Percentiles rank a stretch among this genome's conserved stretches.
Evolutionary conservation across 331 rosid genomes (phyloP).

Genomic region (Pyracantha coccinea): DNA sequence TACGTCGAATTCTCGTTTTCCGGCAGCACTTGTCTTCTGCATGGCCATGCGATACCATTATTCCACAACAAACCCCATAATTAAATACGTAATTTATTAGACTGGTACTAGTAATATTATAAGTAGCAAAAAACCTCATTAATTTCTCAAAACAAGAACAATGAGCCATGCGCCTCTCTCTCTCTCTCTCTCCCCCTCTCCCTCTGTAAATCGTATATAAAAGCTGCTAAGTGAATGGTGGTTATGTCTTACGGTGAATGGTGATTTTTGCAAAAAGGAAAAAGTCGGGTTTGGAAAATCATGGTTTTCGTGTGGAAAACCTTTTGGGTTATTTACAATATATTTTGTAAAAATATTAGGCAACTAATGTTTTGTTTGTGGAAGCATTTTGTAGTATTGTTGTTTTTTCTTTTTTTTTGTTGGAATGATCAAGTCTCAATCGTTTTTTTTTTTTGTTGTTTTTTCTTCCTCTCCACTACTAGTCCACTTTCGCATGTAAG

Average conservation of each 20-base stretch:
- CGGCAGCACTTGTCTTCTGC: constrained; percentile 47
- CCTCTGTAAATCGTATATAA: background rate
- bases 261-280: constrained; percentile 16
- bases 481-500: background rate
- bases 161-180: too few species aligned
- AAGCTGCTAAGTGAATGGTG: constrained; percentile 22
- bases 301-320: constrained; percentile 22
- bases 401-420: background rate
- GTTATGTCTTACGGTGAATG: constrained; percentile 12
- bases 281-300: constrained; percentile 39
- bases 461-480: background rate
- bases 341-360: background rate
- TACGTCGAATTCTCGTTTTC: constrained; percentile 39
- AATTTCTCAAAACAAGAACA: background rate
- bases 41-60: constrained; percentile 52
- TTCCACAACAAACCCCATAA: constrained; percentile 29
- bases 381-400: background rate
- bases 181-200: too few species aligned
- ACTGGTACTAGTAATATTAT: constrained; percentile 3
- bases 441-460: background rate
- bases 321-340: constrained; percentile 13
- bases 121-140: constrained; percentile 1
- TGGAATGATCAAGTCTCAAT: background rate
- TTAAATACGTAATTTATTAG: constrained; percentile 26
- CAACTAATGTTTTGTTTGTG: background rate